These are phyloP conservation scores for Apophysomyces trapeziformis DNA, from an alignment of 371 early-diverging fungal genomes.

Conservation along the genomic window DNA sequence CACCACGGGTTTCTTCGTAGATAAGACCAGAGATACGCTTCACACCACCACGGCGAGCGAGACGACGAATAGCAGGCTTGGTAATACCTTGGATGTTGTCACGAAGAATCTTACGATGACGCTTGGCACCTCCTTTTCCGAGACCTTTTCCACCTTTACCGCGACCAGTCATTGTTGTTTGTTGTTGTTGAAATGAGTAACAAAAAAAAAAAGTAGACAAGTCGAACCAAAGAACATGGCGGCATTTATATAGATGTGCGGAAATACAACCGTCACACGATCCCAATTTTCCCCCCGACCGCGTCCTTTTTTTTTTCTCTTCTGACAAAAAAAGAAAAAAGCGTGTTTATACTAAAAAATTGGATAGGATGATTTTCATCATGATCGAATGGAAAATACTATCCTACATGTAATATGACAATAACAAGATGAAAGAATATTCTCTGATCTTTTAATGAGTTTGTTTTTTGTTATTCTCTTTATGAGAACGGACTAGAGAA, in stretches of 20 bases:
- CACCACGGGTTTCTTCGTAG: conserved; percentile 75
- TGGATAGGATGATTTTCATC: no score
- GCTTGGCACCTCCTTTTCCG: conserved; percentile 96
- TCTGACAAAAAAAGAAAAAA: not conserved
- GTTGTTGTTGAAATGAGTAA: conserved; percentile 9
- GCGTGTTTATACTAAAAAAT: not conserved
- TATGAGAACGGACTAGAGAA: no score
- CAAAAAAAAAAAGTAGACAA: conserved; percentile 7
- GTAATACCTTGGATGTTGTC: conserved; percentile 99
- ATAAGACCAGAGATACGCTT: no score
- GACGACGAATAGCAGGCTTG: conserved; percentile 99
- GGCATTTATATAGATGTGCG: not conserved
- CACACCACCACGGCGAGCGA: conserved; percentile 99
- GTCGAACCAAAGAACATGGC: not conserved
- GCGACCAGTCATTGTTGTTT: conserved; percentile 82
- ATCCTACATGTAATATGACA: no score
- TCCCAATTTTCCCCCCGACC: not conserved
- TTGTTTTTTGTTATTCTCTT: no score
- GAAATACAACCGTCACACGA: conserved; percentile 1
- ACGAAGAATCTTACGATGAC: conserved; percentile 99
- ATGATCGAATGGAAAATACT: no score
- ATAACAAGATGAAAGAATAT: no score
- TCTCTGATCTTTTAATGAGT: no score
- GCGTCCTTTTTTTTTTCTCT: conserved; percentile 8
- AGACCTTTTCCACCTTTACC: conserved; percentile 66